Base-by-base conservation (phyloP, 345 rosid genomes). In the Moricandia arvensis region DNA sequence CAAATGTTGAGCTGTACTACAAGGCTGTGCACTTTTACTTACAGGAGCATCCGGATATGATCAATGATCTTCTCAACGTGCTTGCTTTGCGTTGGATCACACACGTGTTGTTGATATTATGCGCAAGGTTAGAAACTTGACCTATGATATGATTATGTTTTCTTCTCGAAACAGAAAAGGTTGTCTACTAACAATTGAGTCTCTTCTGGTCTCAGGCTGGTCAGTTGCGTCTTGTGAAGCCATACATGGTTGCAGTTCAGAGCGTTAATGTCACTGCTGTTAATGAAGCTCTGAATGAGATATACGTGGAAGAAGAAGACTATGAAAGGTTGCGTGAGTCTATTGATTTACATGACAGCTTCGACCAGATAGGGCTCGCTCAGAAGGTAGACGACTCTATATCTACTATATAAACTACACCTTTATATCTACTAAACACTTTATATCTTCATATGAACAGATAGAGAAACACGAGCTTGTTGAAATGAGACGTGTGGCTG, bases 401-500 rank as follows among this genome's bases (percentile, higher is more conserved):
- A 5, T 37, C 51, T 13, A 45, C 63, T 17, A 31, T n/a, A 29
- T 45, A 30, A 16, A 64, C 21, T 72, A 49, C 10, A 16, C 34
- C 13, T 47, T 62, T 31, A 15, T 16, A 15, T 47, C 54, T 55
- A 33, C 16, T 79, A 68, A 68, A 13, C 7, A 16, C n/a, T 4
- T 13, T 38, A 2, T 38, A 6, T 11, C 33, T 54, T 61, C 59
- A 63, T 70, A 64, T 69, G 66, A 68, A 62, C 88, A 94, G 98
- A 90, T 91, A 61, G 98, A 94, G 92, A 94, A 94, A 79, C 98
- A 94, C 34, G 98, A 94, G 86, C 97, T 94, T 74, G 87, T 94
- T 69, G 98, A 94, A 81, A 94, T 94, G 97, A 89, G 98, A 77
- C 97, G 98, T n/a, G 98, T 94, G 72, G 98, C 98, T 75, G 98